A percentile compares a stretch with the other conserved stretches of the same genome.
Evolutionary conservation across 1,284 basidiomycete genomes (phyloP).

Genomic region (Thelephora terrestris): DNA sequence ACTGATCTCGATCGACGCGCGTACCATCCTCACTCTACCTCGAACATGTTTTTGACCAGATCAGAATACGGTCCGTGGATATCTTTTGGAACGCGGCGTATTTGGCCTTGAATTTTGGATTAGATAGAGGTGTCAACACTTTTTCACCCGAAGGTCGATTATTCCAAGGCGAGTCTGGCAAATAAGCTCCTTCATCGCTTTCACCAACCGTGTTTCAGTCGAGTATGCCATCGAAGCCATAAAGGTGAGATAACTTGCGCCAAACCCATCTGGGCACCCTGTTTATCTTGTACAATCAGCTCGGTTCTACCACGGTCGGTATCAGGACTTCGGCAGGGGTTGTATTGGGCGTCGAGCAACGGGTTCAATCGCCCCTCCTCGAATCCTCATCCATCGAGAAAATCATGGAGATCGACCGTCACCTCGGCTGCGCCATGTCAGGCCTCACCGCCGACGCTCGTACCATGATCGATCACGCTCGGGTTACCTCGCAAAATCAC

Average conservation of each 20-base stretch:
- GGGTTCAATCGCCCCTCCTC: conserved; percentile 93
- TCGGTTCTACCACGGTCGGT: conserved; percentile 96
- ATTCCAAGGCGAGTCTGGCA: conserved; percentile 58
- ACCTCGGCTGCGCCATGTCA: conserved; percentile 98
- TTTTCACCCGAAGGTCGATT: conserved; percentile 96
- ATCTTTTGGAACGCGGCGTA: background rate
- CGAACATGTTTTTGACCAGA: conserved; percentile 79
- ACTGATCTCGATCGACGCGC: background rate
- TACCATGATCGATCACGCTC: conserved; percentile 99
- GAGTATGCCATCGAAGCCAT: conserved; percentile 99
- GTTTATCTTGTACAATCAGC: conserved; percentile 36
- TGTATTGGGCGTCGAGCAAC: conserved; percentile 95
- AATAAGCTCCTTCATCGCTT: background rate
- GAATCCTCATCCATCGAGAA: conserved; percentile 97
- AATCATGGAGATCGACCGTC: conserved; percentile 98
- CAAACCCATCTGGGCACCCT: background rate
- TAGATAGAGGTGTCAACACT: conserved; percentile 96
- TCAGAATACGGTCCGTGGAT: conserved; percentile 71
- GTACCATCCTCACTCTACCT: background rate
- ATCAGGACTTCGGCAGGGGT: conserved; percentile 83
- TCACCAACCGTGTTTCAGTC: conserved; percentile 38
- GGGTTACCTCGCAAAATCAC: conserved; percentile 94
- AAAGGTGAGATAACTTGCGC: conserved; percentile 49
- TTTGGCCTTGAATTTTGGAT: background rate
- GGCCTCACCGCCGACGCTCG: conserved; percentile 96